Percentiles rank a stretch among this genome's conserved stretches.
Evolutionary conservation across 768 basidiomycete species (phyloP).

Genomic region (Gautieria morchelliformis): DNA sequence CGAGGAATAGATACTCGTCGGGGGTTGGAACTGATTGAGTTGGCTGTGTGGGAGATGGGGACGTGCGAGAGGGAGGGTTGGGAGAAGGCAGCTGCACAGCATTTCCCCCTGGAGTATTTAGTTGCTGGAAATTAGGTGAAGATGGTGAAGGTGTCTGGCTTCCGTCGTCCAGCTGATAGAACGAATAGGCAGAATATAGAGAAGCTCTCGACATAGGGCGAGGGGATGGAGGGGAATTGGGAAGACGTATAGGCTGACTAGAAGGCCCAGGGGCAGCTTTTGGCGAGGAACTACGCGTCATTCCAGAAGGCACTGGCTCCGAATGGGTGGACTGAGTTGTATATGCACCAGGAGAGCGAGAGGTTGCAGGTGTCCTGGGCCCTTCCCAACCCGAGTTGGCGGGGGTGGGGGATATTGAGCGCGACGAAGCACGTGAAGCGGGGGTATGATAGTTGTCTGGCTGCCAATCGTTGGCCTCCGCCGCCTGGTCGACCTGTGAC

Average conservation of each 20-base stretch:
- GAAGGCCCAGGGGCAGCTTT: not conserved
- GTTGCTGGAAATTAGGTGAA: conserved; percentile 34
- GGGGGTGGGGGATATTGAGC: not conserved
- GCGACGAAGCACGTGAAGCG: not conserved
- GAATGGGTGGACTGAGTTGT: not conserved
- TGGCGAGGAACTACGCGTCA: not conserved
- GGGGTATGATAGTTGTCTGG: not conserved
- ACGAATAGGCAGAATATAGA: conserved; percentile 59
- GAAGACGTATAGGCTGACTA: conserved; percentile 9
- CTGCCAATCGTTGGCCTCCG: not conserved
- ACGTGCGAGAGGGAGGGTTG: conserved; percentile 10
- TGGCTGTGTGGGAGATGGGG: conserved; percentile 5
- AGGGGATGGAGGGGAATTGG: conserved; percentile 26
- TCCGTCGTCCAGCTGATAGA: conserved; percentile 44
- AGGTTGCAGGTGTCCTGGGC: not conserved
- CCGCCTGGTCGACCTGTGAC: not conserved
- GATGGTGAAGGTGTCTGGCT: conserved; percentile 3
- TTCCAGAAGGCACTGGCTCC: not conserved
- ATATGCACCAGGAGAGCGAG: not conserved
- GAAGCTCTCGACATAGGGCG: conserved; percentile 28
- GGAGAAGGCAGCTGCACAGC: conserved; percentile 8
- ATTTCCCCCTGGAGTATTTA: conserved; percentile 14
- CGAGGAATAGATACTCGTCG: conserved; percentile 63
- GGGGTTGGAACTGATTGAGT: conserved; percentile 27
- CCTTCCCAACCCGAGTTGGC: not conserved